Percentiles rank a stretch among this genome's conserved stretches.
phyloP scores from a whole-genome alignment of 768 basidiomycete species.

The Sarcomyxa edulis region DNA sequence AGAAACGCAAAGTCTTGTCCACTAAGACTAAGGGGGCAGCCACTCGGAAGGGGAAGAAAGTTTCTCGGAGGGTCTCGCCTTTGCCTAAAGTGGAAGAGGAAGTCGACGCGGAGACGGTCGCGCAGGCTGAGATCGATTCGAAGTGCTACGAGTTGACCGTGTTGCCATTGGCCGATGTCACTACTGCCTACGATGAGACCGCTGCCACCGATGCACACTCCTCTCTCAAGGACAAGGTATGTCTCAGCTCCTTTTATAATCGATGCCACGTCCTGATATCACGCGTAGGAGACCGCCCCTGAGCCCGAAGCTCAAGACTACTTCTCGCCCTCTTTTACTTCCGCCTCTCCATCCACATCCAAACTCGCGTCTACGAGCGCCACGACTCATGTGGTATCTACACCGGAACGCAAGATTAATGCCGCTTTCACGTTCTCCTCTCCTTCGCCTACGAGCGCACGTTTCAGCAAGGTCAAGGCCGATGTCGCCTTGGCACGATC shows the following conservation, averaged over 20 bases:
- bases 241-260: slow-evolving; percentile 39
- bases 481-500: slow-evolving; percentile 22
- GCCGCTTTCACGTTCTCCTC: slow-evolving; percentile 76
- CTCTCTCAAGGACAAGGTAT: slow-evolving; percentile 31
- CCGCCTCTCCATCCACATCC: slow-evolving; percentile 27
- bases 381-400: slow-evolving; percentile 47
- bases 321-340: slow-evolving; percentile 25
- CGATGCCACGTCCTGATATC: neutral
- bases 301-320: slow-evolving; percentile 58
- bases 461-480: slow-evolving; percentile 40
- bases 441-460: slow-evolving; percentile 57
- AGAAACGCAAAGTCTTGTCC: slow-evolving; percentile 57
- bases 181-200: slow-evolving; percentile 54
- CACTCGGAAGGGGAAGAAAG: slow-evolving; percentile 33
- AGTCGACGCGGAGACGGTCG: slow-evolving; percentile 27
- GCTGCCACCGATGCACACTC: slow-evolving; percentile 26
- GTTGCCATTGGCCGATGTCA: slow-evolving; percentile 72
- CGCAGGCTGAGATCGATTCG: slow-evolving; percentile 60
- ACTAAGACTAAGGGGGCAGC: slow-evolving; percentile 25
- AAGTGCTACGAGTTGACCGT: slow-evolving; percentile 79
- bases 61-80: slow-evolving; percentile 31
- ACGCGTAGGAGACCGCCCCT: slow-evolving; percentile 41
- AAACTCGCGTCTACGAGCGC: slow-evolving; percentile 18
- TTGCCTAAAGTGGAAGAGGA: slow-evolving; percentile 60
- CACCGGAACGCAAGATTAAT: slow-evolving; percentile 73